These are phyloP conservation scores for Aureobasidium subglaciale DNA, from an alignment of 2,329 filamentous ascomycete genomes.

Conservation along the genomic window DNA sequence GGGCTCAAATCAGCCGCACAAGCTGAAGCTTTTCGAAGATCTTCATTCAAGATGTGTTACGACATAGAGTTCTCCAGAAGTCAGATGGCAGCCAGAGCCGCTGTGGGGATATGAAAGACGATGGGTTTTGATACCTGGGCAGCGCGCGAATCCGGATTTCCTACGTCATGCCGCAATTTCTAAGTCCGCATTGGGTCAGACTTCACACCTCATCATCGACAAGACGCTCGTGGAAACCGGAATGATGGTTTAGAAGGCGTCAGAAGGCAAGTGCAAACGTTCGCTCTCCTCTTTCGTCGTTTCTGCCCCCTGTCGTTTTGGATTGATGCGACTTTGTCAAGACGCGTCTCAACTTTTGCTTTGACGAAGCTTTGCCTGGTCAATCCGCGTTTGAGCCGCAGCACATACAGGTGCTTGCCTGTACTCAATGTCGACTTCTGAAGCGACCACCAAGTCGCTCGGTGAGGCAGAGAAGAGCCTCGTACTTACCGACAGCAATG, in stretches of 20 bases:
- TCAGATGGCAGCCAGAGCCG: neutral
- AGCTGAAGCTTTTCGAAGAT: neutral
- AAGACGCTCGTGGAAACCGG: neutral
- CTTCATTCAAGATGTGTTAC: neutral
- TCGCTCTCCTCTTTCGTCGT: neutral
- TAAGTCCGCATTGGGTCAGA: neutral
- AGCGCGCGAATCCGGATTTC: neutral
- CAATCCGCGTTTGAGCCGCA: neutral
- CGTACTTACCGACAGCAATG: constrained; percentile 5
- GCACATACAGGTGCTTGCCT: neutral
- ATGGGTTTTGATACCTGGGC: neutral
- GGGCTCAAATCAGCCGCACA: no score
- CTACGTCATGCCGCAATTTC: neutral
- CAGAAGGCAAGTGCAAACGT: neutral
- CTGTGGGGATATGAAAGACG: neutral
- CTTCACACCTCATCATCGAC: constrained; percentile 2
- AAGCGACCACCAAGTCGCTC: neutral
- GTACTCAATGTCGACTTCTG: neutral
- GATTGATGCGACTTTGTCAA: neutral
- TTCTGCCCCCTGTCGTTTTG: neutral
- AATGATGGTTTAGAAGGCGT: neutral
- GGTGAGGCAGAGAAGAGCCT: neutral
- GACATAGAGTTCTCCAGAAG: neutral
- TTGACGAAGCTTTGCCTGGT: neutral
- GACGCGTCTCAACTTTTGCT: neutral